These are phyloP conservation scores for Vigna radiata DNA, from an alignment of 306 rosid species.

Conservation along the genomic window DNA sequence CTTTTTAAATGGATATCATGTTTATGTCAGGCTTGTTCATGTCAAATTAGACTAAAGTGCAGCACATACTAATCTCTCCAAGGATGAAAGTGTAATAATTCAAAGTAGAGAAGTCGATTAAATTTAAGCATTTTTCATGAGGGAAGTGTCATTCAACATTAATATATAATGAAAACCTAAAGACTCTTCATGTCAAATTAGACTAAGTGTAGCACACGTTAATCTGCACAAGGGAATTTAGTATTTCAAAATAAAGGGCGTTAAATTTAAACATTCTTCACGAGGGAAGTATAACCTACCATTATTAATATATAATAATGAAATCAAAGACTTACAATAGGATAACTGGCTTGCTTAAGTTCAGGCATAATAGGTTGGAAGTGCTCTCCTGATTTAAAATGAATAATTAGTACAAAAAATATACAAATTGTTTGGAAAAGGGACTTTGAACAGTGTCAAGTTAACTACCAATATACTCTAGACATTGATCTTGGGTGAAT, in stretches of 20 bases:
- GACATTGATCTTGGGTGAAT: constrained; percentile 72
- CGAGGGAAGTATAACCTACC: constrained; percentile 3
- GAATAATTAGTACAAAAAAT: constrained; percentile 42
- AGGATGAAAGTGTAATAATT: too few relatives aligned
- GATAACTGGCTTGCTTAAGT: constrained; percentile 57
- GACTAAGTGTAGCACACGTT: constrained; percentile 4
- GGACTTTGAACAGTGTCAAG: constrained; percentile 33
- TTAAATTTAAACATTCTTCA: background rate
- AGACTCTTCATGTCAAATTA: background rate
- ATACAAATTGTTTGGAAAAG: constrained; percentile 15
- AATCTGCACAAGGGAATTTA: background rate
- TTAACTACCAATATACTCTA: constrained; percentile 76
- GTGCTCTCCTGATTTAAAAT: constrained; percentile 66
- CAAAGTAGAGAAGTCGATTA: background rate
- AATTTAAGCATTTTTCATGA: background rate
- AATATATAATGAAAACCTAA: constrained; percentile 8
- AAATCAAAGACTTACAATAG: constrained; percentile 59
- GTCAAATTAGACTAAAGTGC: background rate
- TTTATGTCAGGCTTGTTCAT: background rate
- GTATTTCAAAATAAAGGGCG: constrained; percentile 24
- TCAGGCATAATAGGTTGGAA: constrained; percentile 74
- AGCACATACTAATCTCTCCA: background rate
- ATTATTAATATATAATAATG: background rate
- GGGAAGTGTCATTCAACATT: constrained; percentile 1
- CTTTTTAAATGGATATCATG: background rate